Evolutionary conservation across 1,284 basidiomycete species (phyloP).

Genomic region (Tilletia setariae): DNA sequence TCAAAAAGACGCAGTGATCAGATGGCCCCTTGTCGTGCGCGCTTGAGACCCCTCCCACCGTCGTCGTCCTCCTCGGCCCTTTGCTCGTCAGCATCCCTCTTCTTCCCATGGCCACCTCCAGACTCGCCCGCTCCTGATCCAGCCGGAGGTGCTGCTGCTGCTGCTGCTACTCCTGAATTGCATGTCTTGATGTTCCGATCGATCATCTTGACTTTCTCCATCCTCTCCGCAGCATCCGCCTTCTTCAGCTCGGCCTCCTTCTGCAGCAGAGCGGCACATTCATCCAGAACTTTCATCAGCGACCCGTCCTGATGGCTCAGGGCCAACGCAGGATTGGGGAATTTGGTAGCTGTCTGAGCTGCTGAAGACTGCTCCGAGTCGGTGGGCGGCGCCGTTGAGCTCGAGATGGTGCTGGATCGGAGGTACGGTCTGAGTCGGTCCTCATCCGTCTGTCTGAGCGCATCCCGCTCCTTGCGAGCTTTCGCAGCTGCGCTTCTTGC

Average conservation of each 20-base stretch:
- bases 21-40: too few relatives aligned
- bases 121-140: neutral
- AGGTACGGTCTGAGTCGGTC: neutral
- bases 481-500: neutral
- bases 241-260: neutral
- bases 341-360: too few relatives aligned
- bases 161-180: neutral
- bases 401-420: neutral
- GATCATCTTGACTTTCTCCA: constrained; percentile 38
- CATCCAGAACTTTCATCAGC: constrained; percentile 16
- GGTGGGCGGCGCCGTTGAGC: neutral
- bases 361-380: neutral
- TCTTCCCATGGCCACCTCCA: neutral
- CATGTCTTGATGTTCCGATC: constrained; percentile 22
- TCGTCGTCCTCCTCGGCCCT: neutral
- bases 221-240: constrained; percentile 24
- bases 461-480: constrained; percentile 2
- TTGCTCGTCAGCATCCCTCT: neutral
- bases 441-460: neutral
- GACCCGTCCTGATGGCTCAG: neutral
- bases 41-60: neutral
- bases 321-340: neutral
- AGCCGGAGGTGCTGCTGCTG: neutral
- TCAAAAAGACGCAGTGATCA: too few relatives aligned
- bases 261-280: neutral